Conservation (phyloP, 2,329 filamentous ascomycete species). For the Cytospora leucostoma region DNA sequence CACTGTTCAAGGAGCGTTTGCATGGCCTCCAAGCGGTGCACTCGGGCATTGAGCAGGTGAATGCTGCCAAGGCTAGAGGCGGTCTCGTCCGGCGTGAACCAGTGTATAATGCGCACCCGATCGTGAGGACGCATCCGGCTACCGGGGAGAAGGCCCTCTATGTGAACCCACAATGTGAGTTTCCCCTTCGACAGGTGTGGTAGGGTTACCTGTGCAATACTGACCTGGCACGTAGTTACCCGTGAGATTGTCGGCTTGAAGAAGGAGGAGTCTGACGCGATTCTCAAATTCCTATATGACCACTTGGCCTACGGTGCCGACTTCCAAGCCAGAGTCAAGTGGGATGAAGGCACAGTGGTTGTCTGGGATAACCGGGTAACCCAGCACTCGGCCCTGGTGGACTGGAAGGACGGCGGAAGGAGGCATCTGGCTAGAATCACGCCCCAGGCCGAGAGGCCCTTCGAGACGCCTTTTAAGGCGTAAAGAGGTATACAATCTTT, state of each 20-base stretch:
- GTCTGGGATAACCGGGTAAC: constrained; percentile 86
- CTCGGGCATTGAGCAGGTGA: constrained; percentile 79
- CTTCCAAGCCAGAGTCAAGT: constrained; percentile 73
- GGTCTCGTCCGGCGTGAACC: constrained; percentile 76
- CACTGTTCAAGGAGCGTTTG: constrained; percentile 75
- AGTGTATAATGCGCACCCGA: constrained; percentile 71
- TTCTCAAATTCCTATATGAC: constrained; percentile 76
- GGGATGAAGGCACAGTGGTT: constrained; percentile 78
- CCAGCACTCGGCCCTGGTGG: constrained; percentile 75
- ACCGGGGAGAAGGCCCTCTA: constrained; percentile 84
- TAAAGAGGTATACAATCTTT: constrained; percentile 13
- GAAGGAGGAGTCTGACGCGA: constrained; percentile 79
- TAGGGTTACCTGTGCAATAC: neutral
- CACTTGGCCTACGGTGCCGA: constrained; percentile 73
- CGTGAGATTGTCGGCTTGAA: constrained; percentile 80
- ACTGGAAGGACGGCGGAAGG: constrained; percentile 78
- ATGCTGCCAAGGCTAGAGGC: constrained; percentile 64
- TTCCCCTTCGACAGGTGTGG: constrained; percentile 16
- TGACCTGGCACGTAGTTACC: constrained; percentile 58
- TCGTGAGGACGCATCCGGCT: constrained; percentile 78
- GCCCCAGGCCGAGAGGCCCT: constrained; percentile 77
- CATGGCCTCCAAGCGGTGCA: constrained; percentile 81
- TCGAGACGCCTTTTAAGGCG: constrained; percentile 63
- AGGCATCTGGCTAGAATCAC: constrained; percentile 81
- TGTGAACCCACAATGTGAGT: constrained; percentile 79